Evolutionary conservation across 1,139 yeast genomes (phyloP), one percentile per base, ranked within the genome.

Genomic region (Hanseniaspora sp.): DNA sequence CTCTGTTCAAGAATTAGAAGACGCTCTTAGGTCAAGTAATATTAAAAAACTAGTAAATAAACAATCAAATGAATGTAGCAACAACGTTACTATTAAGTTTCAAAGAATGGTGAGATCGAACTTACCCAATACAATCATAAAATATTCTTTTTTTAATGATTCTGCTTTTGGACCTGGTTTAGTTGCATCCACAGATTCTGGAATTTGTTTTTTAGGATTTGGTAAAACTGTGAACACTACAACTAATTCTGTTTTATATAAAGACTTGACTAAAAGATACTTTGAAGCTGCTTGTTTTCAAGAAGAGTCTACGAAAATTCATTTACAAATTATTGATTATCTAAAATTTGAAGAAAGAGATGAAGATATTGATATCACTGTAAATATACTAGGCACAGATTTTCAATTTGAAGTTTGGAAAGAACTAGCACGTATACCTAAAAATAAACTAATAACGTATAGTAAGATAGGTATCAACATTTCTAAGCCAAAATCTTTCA

Each of bases 331-430:
- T 7, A 17, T 39, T 23, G 29, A 39, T 18, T 39, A 39, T 18
- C 7, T 39, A n/a, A 17, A 13, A 9, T 39, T 39, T 18, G 29
- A 39, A 39, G 29, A 39, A 7, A 18, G 2, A 17, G 2, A 15
- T 9, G 2, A 39, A 39, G 15, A 39, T 6, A 17, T 39, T 13
- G 29, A 39, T 41, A 9, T 41, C 9, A 29, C 23, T 28, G 11
- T 41, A 6, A 59, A 55, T 30, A 48, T 64, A 13, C 58, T 60
- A 48, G 68, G 68, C 15, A 64, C 68, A 1, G 48, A 56, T 7
- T 64, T 65, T 39, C 65, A 65, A 52, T 56, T 57, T 41, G 53
- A 55, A 39, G 64, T 63, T 4, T 65, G 68, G 67, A 55, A 56
- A 23, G 60, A 59, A 47, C 52, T 63, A 17, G 35, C 42, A 9